Percentiles rank a stretch among this genome's conserved stretches.
Evolutionary conservation across 352 stramenopile genomes (phyloP).

Genomic region (Pythium monospermum): DNA sequence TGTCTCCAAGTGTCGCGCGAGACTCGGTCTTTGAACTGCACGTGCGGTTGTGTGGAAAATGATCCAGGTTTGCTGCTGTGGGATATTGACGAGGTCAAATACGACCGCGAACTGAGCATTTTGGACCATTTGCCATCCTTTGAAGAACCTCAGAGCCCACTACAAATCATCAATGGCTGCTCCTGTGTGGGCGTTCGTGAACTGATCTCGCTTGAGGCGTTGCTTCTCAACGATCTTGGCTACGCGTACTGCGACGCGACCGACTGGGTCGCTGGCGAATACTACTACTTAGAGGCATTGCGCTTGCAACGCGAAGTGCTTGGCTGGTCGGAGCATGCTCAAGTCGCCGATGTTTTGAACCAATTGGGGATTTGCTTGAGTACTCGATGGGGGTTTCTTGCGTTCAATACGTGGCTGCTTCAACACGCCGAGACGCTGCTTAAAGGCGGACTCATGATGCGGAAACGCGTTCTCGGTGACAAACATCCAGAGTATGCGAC

Average conservation of each 20-base stretch:
- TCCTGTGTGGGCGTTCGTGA: slow-evolving; percentile 69
- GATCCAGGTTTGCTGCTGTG: slow-evolving; percentile 55
- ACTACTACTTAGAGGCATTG: slow-evolving; percentile 72
- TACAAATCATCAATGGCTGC: slow-evolving; percentile 32
- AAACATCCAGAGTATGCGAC: slow-evolving; percentile 77
- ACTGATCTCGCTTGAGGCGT: slow-evolving; percentile 65
- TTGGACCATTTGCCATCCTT: slow-evolving; percentile 63
- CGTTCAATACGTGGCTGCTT: slow-evolving; percentile 74
- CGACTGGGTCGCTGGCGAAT: slow-evolving; percentile 71
- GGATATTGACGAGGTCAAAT: slow-evolving; percentile 76
- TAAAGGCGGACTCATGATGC: slow-evolving; percentile 67
- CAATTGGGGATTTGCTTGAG: slow-evolving; percentile 77
- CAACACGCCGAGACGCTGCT: slow-evolving; percentile 64
- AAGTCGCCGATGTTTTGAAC: slow-evolving; percentile 78
- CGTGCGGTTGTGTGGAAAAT: slow-evolving; percentile 68
- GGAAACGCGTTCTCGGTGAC: slow-evolving; percentile 62
- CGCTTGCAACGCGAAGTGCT: slow-evolving; percentile 76
- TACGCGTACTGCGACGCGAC: slow-evolving; percentile 76
- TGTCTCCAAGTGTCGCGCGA: slow-evolving; percentile 70
- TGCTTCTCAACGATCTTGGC: slow-evolving; percentile 68
- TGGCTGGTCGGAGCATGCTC: slow-evolving; percentile 64
- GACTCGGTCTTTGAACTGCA: slow-evolving; percentile 63
- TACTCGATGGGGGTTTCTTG: slow-evolving; percentile 59
- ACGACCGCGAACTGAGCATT: slow-evolving; percentile 54
- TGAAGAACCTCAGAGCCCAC: slow-evolving; percentile 34